Evolutionary conservation across 108 stramenopile species (phyloP).

Genomic region (Craspedostauros australis): DNA sequence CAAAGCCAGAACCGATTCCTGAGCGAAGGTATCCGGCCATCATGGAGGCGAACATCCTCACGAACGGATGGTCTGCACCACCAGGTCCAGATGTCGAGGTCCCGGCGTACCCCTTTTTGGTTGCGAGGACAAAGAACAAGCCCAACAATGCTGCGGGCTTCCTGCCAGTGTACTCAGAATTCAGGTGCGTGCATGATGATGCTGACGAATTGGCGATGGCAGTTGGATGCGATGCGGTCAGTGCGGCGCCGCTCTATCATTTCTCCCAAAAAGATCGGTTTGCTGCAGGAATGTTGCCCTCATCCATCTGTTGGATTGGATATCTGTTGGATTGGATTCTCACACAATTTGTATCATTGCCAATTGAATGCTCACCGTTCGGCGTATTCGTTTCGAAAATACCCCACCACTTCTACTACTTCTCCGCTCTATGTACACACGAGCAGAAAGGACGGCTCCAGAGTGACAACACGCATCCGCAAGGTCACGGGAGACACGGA

Average conservation of each 20-base stretch:
- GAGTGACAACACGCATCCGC: slow-evolving; percentile 66
- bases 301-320: no score
- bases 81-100: slow-evolving; percentile 41
- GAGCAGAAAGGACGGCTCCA: slow-evolving; percentile 72
- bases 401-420: neutral
- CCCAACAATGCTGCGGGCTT: slow-evolving; percentile 73
- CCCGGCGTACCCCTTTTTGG: slow-evolving; percentile 65
- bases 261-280: no score
- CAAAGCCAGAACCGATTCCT: slow-evolving; percentile 8
- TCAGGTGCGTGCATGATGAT: slow-evolving; percentile 47
- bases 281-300: no score
- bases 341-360: no score
- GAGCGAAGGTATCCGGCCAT: slow-evolving; percentile 17
- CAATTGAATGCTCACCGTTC: no score
- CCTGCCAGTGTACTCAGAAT: slow-evolving; percentile 74
- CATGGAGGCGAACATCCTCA: slow-evolving; percentile 46
- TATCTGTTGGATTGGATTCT: no score
- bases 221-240: no score
- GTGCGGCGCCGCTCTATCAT: no score
- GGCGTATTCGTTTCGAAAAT: no score
- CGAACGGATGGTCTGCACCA: slow-evolving; percentile 79
- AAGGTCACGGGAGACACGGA: slow-evolving; percentile 67
- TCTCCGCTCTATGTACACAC: no score
- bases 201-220: no score
- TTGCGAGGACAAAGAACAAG: slow-evolving; percentile 64